These are phyloP conservation scores for Citrus mangshanensis DNA, from an alignment of 345 rosid species.

Conservation along the genomic window DNA sequence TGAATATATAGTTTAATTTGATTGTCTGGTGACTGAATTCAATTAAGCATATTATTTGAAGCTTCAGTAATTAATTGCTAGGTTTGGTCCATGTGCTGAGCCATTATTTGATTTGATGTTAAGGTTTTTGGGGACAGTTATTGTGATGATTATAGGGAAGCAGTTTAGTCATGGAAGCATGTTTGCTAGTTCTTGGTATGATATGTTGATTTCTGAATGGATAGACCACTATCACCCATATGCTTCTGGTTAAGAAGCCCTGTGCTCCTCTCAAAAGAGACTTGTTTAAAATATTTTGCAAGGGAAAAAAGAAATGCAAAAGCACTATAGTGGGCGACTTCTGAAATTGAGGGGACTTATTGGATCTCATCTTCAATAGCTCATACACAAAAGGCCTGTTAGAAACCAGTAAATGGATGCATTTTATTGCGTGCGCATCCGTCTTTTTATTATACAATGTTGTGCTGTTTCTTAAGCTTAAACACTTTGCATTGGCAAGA, in stretches of 20 bases:
- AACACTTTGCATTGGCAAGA: background rate
- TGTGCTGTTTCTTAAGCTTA: background rate
- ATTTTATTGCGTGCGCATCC: background rate
- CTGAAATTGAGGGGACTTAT: no score
- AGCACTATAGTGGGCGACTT: background rate
- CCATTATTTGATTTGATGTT: background rate
- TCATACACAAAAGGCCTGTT: background rate
- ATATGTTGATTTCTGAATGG: background rate
- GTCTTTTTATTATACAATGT: background rate
- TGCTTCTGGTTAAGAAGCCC: background rate
- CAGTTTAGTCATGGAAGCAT: background rate
- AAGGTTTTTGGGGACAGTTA: background rate
- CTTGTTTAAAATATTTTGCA: background rate
- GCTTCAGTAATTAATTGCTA: no score
- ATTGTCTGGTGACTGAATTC: background rate
- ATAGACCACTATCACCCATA: background rate
- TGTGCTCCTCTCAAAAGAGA: background rate
- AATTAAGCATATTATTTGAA: background rate
- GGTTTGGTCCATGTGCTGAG: background rate
- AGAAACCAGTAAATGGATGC: background rate
- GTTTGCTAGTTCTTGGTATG: conserved; percentile 1
- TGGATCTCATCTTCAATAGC: background rate
- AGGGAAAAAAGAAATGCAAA: background rate
- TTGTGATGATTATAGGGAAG: background rate
- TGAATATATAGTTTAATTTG: background rate